Evolutionary conservation across 306 rosid genomes (phyloP).

Genomic region (Cyamopsis tetragonoloba): DNA sequence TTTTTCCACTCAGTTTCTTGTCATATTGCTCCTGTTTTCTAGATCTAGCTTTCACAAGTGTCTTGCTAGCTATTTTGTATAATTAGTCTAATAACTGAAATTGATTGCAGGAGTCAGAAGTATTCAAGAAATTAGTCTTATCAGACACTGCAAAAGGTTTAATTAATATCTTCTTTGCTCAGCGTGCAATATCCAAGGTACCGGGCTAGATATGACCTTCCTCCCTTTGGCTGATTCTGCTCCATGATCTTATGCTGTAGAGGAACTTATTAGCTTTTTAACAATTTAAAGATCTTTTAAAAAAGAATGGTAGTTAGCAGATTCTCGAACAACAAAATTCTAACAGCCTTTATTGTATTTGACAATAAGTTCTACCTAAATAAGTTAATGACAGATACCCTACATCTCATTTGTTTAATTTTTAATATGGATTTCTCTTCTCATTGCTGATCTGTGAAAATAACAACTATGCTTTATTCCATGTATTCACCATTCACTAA

Average conservation of each 20-base stretch:
- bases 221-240: neutral
- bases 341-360: neutral
- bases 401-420: neutral
- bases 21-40: neutral
- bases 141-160: conserved; percentile 84
- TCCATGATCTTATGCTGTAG: too few species aligned
- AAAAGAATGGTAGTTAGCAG: too few species aligned
- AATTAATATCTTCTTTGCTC: conserved; percentile 85
- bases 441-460: conserved; percentile 11
- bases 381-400: neutral
- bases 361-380: neutral
- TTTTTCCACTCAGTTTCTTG: neutral
- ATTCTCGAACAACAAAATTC: neutral
- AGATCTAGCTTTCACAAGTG: neutral
- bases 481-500: neutral
- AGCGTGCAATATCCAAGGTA: conserved; percentile 87
- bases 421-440: conserved; percentile 16
- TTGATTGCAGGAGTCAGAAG: conserved; percentile 74
- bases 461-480: neutral
- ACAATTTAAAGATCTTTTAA: too few species aligned
- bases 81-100: conserved; percentile 24
- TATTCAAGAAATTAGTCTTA: conserved; percentile 57
- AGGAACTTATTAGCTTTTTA: too few species aligned
- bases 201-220: conserved; percentile 16
- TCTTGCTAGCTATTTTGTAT: conserved; percentile 8